A percentile compares a stretch with the other conserved stretches of the same genome.
Conservation (phyloP, 257 asterid genomes). For the Petunia axillaris region DNA sequence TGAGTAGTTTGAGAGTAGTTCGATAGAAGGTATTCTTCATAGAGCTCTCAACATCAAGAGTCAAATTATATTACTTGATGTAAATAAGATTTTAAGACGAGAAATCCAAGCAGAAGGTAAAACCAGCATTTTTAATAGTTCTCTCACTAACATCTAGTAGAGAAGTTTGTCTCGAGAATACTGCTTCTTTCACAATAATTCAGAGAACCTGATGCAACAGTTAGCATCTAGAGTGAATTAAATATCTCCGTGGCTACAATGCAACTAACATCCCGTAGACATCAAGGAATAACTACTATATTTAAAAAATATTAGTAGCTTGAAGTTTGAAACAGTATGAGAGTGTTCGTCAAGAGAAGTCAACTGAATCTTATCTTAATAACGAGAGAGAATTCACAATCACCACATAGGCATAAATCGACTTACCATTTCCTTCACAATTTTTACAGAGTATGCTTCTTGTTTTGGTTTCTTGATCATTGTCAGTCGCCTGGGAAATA, state of each 20-base stretch:
- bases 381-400: background rate
- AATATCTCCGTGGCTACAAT: background rate
- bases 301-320: background rate
- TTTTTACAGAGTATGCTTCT: slow-evolving; percentile 39
- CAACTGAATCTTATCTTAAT: background rate
- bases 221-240: no score
- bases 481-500: slow-evolving; percentile 37
- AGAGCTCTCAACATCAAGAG: background rate
- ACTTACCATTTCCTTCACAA: slow-evolving; percentile 51
- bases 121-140: background rate
- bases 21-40: background rate
- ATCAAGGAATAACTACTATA: background rate
- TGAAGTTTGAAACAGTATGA: background rate
- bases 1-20: background rate
- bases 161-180: background rate
- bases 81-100: background rate
- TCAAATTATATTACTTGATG: background rate
- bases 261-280: background rate
- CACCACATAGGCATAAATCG: background rate
- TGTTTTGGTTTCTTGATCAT: slow-evolving; percentile 27
- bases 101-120: background rate
- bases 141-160: background rate
- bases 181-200: background rate
- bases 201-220: no score
- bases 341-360: background rate